Evolutionary conservation across 352 stramenopile genomes (phyloP).

Genomic region (Aphanomyces cochlioides): DNA sequence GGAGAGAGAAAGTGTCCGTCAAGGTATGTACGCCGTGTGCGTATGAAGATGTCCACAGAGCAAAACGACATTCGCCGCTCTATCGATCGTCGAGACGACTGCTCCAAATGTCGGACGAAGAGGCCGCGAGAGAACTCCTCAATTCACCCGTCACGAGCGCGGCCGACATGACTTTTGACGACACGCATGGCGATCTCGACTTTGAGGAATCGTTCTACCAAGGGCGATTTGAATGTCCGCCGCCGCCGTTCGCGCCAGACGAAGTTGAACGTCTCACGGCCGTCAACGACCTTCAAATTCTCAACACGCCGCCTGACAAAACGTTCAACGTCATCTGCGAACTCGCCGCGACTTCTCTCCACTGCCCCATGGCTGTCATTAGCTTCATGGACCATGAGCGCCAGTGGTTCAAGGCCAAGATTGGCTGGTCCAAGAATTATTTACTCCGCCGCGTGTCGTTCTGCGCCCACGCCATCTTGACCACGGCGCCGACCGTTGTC

Average conservation of each 20-base stretch:
- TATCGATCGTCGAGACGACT: not conserved
- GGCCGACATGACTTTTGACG: constrained; percentile 2
- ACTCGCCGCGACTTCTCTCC: constrained; percentile 61
- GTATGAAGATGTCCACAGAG: not conserved
- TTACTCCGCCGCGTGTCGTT: constrained; percentile 62
- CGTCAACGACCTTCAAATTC: constrained; percentile 49
- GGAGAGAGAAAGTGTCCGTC: constrained; percentile 6
- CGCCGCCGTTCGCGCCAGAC: constrained; percentile 46
- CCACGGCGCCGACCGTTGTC: constrained; percentile 57
- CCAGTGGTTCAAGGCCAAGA: constrained; percentile 73
- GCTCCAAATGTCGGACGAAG: constrained; percentile 2
- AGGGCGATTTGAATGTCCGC: constrained; percentile 63
- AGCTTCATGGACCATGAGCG: constrained; percentile 54
- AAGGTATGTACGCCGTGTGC: not conserved
- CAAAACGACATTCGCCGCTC: not conserved
- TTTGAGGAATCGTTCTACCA: constrained; percentile 4
- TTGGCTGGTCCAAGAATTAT: constrained; percentile 60
- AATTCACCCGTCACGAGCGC: not conserved
- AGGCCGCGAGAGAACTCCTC: not conserved
- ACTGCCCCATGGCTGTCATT: constrained; percentile 67
- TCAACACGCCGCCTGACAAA: constrained; percentile 59
- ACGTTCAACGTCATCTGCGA: constrained; percentile 80
- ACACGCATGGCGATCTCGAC: constrained; percentile 6
- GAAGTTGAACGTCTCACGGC: constrained; percentile 53
- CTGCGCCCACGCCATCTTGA: constrained; percentile 54